Evolutionary conservation across 352 stramenopile genomes (phyloP), one percentile per base, ranked within the genome.

Genomic region (Globisporangium megalacanthum): DNA sequence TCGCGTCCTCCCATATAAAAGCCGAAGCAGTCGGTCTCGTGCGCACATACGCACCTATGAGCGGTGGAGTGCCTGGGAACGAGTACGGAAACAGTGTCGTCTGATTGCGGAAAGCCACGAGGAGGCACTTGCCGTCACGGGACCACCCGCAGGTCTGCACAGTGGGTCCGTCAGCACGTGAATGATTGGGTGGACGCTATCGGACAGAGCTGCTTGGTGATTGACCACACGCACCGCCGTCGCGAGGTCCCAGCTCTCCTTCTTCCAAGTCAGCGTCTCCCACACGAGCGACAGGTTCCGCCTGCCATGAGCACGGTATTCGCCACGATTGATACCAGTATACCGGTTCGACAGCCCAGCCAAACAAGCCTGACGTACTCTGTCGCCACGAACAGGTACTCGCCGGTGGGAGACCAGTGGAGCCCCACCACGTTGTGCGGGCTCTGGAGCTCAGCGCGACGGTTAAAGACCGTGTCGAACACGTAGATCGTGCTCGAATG

Each of bases 201-300:
- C 1, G 44, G 10, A 35, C 17, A 13, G 17, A 41, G 10, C 4
- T 4, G 35, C 35, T 39, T 39, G 6, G 35, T 8, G 6, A 46
- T 37, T 1, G 39, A 15, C 0, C 46, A 35, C 3, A 55, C 77
- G 22, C 79, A 91, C 83, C 50, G 62, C 62, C 3, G 74, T 73
- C 25, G 77, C 71, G 10, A 92, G 54, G 35, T 92, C 78, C 83
- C 83, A 92, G 9, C 77, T 84, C 52, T 92, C 83, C 60, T 77
- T 76, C 64, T 86, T 82, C 83, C 83, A 92, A 37, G 80, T 89
- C 41, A 84, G 50, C 11, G 83, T 87, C 54, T 92, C 83, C 83
- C 83, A 92, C 68, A 91, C 85, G 19, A 92, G 55, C 15, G 77
- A 89, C 20, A 84, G 68, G 3, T 73, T 71, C 59, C 57, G 70